Conservation (phyloP, 768 basidiomycete genomes). For the Termitomyces sp. region DNA sequence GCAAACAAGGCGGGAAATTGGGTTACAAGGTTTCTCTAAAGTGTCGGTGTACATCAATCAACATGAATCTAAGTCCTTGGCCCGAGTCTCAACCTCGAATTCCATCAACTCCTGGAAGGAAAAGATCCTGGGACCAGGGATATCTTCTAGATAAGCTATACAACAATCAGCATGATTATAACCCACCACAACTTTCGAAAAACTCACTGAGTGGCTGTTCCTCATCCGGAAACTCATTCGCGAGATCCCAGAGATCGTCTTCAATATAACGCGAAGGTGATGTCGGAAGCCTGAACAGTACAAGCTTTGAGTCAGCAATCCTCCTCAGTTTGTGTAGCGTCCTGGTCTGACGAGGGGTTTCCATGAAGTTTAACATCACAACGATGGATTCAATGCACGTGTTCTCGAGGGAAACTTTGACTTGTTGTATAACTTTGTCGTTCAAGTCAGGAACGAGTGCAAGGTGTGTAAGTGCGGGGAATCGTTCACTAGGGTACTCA, state of each 20-base stretch:
- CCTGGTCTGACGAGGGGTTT: not conserved
- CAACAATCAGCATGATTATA: not conserved
- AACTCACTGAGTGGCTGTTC: slow-evolving; percentile 10
- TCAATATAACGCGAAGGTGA: slow-evolving; percentile 11
- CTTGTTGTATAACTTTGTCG: not conserved
- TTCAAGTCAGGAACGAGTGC: slow-evolving; percentile 6
- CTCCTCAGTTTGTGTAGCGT: slow-evolving; percentile 4
- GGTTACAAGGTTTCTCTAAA: not conserved
- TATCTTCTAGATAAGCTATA: slow-evolving; percentile 7
- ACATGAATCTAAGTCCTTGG: not conserved
- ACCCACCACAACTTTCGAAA: not conserved
- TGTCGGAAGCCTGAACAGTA: slow-evolving; percentile 13
- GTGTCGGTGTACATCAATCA: not conserved
- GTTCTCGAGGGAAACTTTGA: slow-evolving; percentile 6
- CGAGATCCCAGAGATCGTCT: slow-evolving; percentile 17
- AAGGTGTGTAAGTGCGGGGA: slow-evolving; percentile 13
- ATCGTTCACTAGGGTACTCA: slow-evolving; percentile 5
- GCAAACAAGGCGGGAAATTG: not conserved
- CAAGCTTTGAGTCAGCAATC: slow-evolving; percentile 9
- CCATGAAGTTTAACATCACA: slow-evolving; percentile 9
- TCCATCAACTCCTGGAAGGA: slow-evolving; percentile 9
- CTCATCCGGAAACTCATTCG: slow-evolving; percentile 14
- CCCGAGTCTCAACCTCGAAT: not conserved
- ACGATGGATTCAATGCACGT: slow-evolving; percentile 9
- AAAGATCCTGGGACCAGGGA: slow-evolving; percentile 9